Evolutionary conservation across 176 grass and related monocot species (phyloP).

Genomic region (Musa troglodytarum): DNA sequence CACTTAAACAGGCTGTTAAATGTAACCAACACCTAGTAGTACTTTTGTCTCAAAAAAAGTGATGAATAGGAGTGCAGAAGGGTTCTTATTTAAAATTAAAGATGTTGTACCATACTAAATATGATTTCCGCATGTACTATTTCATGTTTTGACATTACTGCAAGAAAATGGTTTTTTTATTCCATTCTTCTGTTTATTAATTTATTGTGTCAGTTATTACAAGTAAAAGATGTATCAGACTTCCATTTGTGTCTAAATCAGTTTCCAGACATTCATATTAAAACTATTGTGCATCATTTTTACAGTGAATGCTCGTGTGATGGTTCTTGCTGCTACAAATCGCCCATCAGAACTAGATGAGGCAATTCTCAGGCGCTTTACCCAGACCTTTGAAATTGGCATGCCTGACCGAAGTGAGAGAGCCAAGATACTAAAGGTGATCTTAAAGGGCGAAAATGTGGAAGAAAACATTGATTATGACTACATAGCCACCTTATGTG

Average conservation of each 20-base stretch:
- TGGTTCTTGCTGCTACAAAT: slow-evolving; percentile 98
- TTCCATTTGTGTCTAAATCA: not conserved
- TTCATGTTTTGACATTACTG: too few relatives aligned
- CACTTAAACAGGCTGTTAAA: too few relatives aligned
- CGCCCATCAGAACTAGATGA: slow-evolving; percentile 93
- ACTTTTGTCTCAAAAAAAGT: too few relatives aligned
- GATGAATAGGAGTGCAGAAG: too few relatives aligned
- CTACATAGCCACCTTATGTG: slow-evolving; percentile 63
- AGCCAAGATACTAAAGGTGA: slow-evolving; percentile 81
- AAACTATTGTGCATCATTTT: slow-evolving; percentile 1
- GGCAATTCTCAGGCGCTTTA: slow-evolving; percentile 89
- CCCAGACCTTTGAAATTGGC: slow-evolving; percentile 91
- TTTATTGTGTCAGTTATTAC: too few relatives aligned
- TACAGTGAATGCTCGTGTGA: slow-evolving; percentile 89
- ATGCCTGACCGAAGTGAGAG: slow-evolving; percentile 70
- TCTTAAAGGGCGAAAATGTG: slow-evolving; percentile 76
- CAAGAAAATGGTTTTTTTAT: too few relatives aligned
- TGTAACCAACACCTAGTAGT: too few relatives aligned
- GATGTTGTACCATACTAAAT: too few relatives aligned
- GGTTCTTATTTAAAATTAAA: too few relatives aligned
- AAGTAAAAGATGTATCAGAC: too few relatives aligned
- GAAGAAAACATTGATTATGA: slow-evolving; percentile 69
- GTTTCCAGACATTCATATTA: not conserved
- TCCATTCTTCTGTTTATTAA: too few relatives aligned
- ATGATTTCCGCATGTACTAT: too few relatives aligned